phyloP scores from a whole-genome alignment of 345 rosid species.

The Populus deltoides region DNA sequence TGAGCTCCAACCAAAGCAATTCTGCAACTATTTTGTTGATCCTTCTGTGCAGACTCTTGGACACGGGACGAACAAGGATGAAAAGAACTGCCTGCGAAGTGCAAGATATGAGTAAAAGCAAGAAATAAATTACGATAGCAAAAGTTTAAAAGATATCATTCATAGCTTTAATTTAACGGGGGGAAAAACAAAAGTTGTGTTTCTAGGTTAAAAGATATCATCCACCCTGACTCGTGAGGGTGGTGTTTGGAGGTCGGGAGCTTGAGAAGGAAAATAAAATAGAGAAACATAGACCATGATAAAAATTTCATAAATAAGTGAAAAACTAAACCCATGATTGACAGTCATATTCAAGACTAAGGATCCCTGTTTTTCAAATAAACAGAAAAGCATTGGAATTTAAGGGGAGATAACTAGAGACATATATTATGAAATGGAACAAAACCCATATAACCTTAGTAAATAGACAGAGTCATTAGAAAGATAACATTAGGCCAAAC shows the following conservation, averaged over 20 bases:
- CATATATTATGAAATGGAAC: not conserved
- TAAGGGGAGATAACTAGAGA: not conserved
- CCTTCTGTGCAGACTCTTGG: constrained; percentile 68
- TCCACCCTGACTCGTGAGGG: too few relatives aligned
- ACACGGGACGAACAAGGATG: constrained; percentile 67
- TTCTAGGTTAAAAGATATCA: too few relatives aligned
- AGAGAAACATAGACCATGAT: not conserved
- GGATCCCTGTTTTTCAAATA: not conserved
- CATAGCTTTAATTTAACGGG: not conserved
- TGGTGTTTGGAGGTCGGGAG: not conserved
- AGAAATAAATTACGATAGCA: not conserved
- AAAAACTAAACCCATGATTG: too few relatives aligned
- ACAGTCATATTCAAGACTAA: too few relatives aligned
- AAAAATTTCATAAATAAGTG: too few relatives aligned
- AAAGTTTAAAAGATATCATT: not conserved
- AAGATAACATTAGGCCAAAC: too few relatives aligned
- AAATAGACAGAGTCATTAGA: not conserved
- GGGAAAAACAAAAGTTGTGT: too few relatives aligned
- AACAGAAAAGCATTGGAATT: not conserved
- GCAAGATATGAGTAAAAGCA: not conserved
- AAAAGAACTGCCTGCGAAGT: constrained; percentile 71
- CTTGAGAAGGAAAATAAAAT: not conserved
- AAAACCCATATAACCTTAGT: not conserved
- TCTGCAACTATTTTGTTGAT: constrained; percentile 73
- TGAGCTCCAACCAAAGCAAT: constrained; percentile 82